Base-by-base conservation (phyloP, 495 filamentous ascomycete species). In the Ascodesmis nigricans region DNA sequence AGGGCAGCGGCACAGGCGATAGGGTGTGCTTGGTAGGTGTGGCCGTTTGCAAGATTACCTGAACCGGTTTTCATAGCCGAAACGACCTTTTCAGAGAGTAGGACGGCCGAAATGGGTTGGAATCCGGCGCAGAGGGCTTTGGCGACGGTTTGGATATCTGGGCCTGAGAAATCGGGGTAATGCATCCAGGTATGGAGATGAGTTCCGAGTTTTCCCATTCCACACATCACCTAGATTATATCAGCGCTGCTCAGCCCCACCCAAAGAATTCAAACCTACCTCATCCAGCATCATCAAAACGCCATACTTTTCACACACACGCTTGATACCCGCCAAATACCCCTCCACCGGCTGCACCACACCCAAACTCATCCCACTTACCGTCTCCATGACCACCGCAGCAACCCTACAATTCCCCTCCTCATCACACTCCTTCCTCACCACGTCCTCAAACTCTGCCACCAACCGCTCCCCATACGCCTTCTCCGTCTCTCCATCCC, bases 371-470 rank as follows among this genome's bases (percentile, higher is more conserved):
- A 65, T 64, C 4, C 72, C 71, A 24, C 63, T 61, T 7, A 70
- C 55, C 2, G 78, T 69, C 47, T 90, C 80, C 1, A 70, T 69
- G 20, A 87, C 56, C 41, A 87, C 82, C 2, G 75, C 81, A 39
- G 67, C 71, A 5, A 87, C 77, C 1, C 57, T 79, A 1, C 72
- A 58, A 0, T 75, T 68, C 0, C 75, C 79, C 29, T 14, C 29
- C 1, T 62, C 65, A 21, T 84, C 77, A 2, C 90, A 54, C 44
- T 90, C 78, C n/a, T n/a, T n/a, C n/a, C n/a, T n/a, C n/a, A n/a
- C n/a, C 29, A 31, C 29, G 1, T 62, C 65, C 21, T 84, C 77
- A 2, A 91, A 54, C 44, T 90, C 78, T 5, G 61, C 48, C 0
- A 53, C 55, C 13, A 62, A 45, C 17, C 61, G 42, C 8, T 38